Percentiles rank a stretch among this genome's conserved stretches.
phyloP scores from a whole-genome alignment of 2,329 filamentous ascomycete genomes.

The Beauveria sp. region DNA sequence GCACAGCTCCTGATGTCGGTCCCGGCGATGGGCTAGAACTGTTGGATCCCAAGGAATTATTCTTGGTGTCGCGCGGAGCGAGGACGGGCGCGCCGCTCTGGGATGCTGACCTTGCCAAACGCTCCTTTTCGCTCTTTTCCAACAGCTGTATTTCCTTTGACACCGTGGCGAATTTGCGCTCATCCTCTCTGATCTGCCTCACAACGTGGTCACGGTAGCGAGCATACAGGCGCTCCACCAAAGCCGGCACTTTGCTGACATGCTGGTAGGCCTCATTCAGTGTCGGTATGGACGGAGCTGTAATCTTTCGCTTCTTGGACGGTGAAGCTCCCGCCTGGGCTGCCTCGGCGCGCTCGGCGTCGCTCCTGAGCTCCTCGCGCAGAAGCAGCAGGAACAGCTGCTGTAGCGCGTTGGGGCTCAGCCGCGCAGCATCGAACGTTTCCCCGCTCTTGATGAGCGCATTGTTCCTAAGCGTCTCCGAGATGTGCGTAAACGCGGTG shows the following conservation, averaged over 20 bases:
- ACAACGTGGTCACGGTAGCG: slow-evolving; percentile 65
- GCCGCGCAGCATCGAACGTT: slow-evolving; percentile 63
- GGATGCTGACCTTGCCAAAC: slow-evolving; percentile 29
- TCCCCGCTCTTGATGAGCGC: slow-evolving; percentile 61
- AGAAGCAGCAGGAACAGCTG: slow-evolving; percentile 71
- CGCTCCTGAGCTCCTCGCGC: slow-evolving; percentile 59
- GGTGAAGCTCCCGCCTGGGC: slow-evolving; percentile 34
- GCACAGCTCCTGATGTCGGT: slow-evolving; percentile 15
- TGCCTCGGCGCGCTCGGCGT: slow-evolving; percentile 33
- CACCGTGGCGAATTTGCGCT: slow-evolving; percentile 56
- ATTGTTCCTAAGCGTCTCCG: slow-evolving; percentile 67
- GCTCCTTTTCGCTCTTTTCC: slow-evolving; percentile 40
- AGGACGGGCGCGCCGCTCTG: slow-evolving; percentile 26
- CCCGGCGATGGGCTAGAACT: slow-evolving; percentile 19
- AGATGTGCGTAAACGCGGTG: slow-evolving; percentile 62
- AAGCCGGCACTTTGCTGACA: slow-evolving; percentile 57
- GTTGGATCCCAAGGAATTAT: slow-evolving; percentile 17
- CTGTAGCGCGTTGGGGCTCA: slow-evolving; percentile 71
- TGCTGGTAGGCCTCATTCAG: slow-evolving; percentile 61
- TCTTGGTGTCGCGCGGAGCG: slow-evolving; percentile 26
- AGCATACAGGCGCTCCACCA: slow-evolving; percentile 68
- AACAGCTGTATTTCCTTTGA: slow-evolving; percentile 62
- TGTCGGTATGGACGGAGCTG: slow-evolving; percentile 54
- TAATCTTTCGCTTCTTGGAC: slow-evolving; percentile 68
- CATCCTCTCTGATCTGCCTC: slow-evolving; percentile 65